A percentile compares a stretch with the other conserved stretches of the same genome.
These are phyloP conservation scores for Haplosporangium sp. DNA, from an alignment of 371 early-diverging fungal species.

Conservation along the genomic window DNA sequence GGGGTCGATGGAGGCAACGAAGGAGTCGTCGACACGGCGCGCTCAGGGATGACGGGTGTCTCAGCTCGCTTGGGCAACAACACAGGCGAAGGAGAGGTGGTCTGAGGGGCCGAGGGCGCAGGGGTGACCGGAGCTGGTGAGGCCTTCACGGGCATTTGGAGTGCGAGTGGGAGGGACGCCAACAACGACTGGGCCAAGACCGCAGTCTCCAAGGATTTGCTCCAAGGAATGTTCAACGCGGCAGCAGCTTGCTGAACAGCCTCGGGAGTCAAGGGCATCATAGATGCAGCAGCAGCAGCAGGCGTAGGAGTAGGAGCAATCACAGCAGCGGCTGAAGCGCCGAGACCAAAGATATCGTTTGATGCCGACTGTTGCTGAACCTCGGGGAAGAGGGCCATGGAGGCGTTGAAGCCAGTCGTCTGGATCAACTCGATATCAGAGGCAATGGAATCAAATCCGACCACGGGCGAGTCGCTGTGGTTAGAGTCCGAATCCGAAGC, in stretches of 20 bases:
- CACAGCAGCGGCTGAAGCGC: slow-evolving; percentile 5
- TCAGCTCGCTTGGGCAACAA: slow-evolving; percentile 36
- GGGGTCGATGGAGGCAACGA: slow-evolving; percentile 31
- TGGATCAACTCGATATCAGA: slow-evolving; percentile 39
- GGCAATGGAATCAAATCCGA: slow-evolving; percentile 52
- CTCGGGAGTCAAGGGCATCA: slow-evolving; percentile 43
- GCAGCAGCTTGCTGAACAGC: slow-evolving; percentile 53
- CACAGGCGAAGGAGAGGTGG: slow-evolving; percentile 20
- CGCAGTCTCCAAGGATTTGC: slow-evolving; percentile 43
- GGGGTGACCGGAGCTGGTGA: slow-evolving; percentile 9
- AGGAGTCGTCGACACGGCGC: slow-evolving; percentile 16
- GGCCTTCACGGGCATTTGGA: slow-evolving; percentile 35
- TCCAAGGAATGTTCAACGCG: slow-evolving; percentile 54
- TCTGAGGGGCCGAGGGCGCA: slow-evolving; percentile 16
- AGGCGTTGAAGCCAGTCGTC: slow-evolving; percentile 20
- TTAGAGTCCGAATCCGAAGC: slow-evolving; percentile 36
- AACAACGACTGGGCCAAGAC: slow-evolving; percentile 50
- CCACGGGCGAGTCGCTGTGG: slow-evolving; percentile 39
- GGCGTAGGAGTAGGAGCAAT: slow-evolving; percentile 7
- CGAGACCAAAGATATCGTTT: slow-evolving; percentile 11
- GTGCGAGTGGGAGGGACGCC: slow-evolving; percentile 39
- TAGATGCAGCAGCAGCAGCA: slow-evolving; percentile 15
- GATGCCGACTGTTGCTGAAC: slow-evolving; percentile 6
- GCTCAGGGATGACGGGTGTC: slow-evolving; percentile 14
- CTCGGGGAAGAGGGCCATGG: slow-evolving; percentile 50